Percentiles rank a stretch among this genome's conserved stretches.
Evolutionary conservation across 2,329 filamentous ascomycete species (phyloP).

Genomic region (Epichloe coenophiala): DNA sequence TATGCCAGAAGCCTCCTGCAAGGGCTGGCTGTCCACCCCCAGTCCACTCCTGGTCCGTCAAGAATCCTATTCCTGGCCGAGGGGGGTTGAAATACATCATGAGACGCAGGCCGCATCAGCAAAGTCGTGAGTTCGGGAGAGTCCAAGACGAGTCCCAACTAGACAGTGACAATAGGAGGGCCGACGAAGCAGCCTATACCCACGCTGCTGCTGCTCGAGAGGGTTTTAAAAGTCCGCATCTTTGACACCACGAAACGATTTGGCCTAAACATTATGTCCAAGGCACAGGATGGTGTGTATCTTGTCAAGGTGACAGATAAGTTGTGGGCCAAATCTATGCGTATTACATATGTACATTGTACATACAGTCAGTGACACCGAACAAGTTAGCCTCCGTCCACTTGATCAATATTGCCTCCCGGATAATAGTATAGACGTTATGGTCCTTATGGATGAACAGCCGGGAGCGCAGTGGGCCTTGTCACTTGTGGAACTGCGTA

Average conservation of each 20-base stretch:
- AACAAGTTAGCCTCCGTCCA: neutral
- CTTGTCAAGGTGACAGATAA: neutral
- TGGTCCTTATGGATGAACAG: neutral
- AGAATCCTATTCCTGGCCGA: slow-evolving; percentile 3
- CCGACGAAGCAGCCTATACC: neutral
- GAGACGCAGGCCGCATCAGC: slow-evolving; percentile 10
- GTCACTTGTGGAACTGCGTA: neutral
- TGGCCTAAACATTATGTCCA: no score
- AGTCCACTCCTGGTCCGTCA: slow-evolving; percentile 1
- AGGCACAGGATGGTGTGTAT: no score
- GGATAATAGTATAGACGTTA: neutral
- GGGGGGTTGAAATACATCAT: slow-evolving; percentile 6
- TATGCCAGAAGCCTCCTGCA: slow-evolving; percentile 2
- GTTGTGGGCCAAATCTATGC: neutral
- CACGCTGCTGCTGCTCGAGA: neutral
- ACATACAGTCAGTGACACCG: slow-evolving; percentile 1
- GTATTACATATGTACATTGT: neutral
- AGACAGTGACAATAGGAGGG: neutral
- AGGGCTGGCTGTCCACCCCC: slow-evolving; percentile 1
- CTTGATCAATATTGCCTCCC: neutral
- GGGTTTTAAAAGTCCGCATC: neutral
- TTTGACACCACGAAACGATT: no score
- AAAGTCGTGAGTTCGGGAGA: slow-evolving; percentile 4
- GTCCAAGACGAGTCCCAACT: neutral
- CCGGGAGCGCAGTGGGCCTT: neutral